These are phyloP conservation scores for Lipomyces starkeyi DNA, from an alignment of 805 yeast species.

Conservation along the genomic window DNA sequence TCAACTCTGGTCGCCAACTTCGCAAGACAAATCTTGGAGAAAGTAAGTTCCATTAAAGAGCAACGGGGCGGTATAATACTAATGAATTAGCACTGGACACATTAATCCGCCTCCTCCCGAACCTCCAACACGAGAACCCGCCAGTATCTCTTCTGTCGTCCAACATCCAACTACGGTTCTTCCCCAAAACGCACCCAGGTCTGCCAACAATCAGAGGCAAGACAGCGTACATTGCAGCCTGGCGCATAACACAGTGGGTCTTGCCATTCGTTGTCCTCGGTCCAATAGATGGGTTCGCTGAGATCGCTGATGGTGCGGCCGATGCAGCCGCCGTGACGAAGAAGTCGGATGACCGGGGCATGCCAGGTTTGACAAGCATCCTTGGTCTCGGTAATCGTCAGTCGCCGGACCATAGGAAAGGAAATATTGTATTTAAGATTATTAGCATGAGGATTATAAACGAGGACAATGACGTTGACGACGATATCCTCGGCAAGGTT, in stretches of 20 bases:
- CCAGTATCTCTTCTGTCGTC: conserved; percentile 32
- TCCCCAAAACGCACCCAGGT: conserved; percentile 36
- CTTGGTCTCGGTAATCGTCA: conserved; percentile 3
- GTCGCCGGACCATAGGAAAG: conserved; percentile 20
- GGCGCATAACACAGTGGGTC: conserved; percentile 37
- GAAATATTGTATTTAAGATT: conserved; percentile 27
- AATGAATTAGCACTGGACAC: conserved; percentile 27
- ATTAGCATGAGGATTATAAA: conserved; percentile 32
- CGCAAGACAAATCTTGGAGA: conserved; percentile 28
- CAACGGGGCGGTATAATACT: not conserved
- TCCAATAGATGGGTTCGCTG: conserved; percentile 34
- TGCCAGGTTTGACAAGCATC: not conserved
- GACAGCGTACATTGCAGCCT: conserved; percentile 31
- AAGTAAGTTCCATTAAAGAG: conserved; percentile 7
- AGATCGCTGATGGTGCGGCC: conserved; percentile 20
- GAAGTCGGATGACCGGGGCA: conserved; percentile 8
- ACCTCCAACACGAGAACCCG: conserved; percentile 28
- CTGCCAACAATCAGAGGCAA: conserved; percentile 34
- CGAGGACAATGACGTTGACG: conserved; percentile 17
- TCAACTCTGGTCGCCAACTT: conserved; percentile 5
- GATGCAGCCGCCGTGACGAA: not conserved
- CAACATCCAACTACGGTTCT: conserved; percentile 33
- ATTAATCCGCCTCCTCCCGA: conserved; percentile 26
- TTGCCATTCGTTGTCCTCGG: conserved; percentile 34
- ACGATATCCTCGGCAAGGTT: not conserved